Base-by-base conservation (phyloP, 2,329 filamentous ascomycete genomes). In the Xylariales sp. region DNA sequence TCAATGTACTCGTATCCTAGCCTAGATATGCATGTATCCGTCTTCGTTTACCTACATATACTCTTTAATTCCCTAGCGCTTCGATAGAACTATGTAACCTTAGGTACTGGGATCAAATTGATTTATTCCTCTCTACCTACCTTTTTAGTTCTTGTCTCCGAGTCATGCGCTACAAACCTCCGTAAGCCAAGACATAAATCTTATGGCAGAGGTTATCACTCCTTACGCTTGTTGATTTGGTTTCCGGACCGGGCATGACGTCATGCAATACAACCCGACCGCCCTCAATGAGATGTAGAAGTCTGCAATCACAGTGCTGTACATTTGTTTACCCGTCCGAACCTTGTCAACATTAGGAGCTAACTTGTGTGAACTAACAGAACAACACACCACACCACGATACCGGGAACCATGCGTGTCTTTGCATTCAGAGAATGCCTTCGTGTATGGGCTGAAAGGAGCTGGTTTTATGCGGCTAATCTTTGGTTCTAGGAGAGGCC, bases 341-440 rank as follows among this genome's bases (percentile, higher is more conserved):
- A 36, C 12, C 55, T 43, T 61, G 30, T 30, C 7, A 52, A 30
- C 28, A 23, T n/a, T 18, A 16, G 32, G 30, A n/a, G 54, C 64
- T 63, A 12, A 52, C n/a, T 23, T 23, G 36, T 49, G 39, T 34
- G 41, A 45, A 18, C 23, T 12, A 34, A 28, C 34, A 67, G 49
- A 55, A 52, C n/a, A 55, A 52, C n/a, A 9, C 14, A 49, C 4
- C n/a, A 9, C 14, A 49, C 4, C 30, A 10, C 30, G 9, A 32
- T 9, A 36, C 10, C 9, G 18, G 32, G 23, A 30, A 34, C 3
- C 36, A 8, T 12, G 36, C n/a, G 18, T 7, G 4, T 36, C 32
- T 41, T 49, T 23, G n/a, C 28, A 3, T 14, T 53, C 6, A 6
- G 23, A 14, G 23, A n/a, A 23, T 48, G 49, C n/a, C 16, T 28